A percentile compares a stretch with the other conserved stretches of the same genome.
Evolutionary conservation across 345 rosid genomes (phyloP).

Genomic region (Turnera subulata): DNA sequence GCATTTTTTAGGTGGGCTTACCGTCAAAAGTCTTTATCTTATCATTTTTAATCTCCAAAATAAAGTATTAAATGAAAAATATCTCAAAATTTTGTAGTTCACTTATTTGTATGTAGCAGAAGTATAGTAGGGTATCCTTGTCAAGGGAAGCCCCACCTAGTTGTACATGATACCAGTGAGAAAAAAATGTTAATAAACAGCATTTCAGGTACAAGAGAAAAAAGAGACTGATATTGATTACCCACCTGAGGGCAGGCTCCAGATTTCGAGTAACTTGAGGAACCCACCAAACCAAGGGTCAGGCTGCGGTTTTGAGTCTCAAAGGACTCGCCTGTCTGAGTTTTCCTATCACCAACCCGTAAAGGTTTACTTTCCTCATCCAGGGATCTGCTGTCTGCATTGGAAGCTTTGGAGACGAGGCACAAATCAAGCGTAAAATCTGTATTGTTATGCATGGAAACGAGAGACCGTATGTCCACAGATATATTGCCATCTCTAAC

Average conservation of each 20-base stretch:
- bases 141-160: too few species aligned
- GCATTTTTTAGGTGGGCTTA: too few species aligned
- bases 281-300: conserved; percentile 46
- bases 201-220: too few species aligned
- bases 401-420: conserved; percentile 50
- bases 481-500: conserved; percentile 76
- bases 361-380: conserved; percentile 22
- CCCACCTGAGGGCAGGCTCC: conserved; percentile 30
- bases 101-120: too few species aligned
- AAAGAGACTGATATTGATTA: too few species aligned
- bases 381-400: conserved; percentile 16
- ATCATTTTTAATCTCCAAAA: too few species aligned
- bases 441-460: conserved; percentile 64
- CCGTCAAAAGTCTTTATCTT: too few species aligned
- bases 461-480: conserved; percentile 85
- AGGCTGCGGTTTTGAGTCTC: conserved; percentile 47
- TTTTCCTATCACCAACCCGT: conserved; percentile 20
- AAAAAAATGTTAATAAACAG: too few species aligned
- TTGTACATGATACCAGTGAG: too few species aligned
- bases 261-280: conserved; percentile 21
- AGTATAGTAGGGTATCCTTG: too few species aligned
- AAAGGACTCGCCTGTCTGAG: conserved; percentile 42
- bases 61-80: too few species aligned
- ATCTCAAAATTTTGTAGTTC: too few species aligned
- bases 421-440: conserved; percentile 62